Percentiles rank a stretch among this genome's conserved stretches.
Evolutionary conservation across 495 filamentous ascomycete genomes (phyloP).

Genomic region (Hypoxylon intermedium): DNA sequence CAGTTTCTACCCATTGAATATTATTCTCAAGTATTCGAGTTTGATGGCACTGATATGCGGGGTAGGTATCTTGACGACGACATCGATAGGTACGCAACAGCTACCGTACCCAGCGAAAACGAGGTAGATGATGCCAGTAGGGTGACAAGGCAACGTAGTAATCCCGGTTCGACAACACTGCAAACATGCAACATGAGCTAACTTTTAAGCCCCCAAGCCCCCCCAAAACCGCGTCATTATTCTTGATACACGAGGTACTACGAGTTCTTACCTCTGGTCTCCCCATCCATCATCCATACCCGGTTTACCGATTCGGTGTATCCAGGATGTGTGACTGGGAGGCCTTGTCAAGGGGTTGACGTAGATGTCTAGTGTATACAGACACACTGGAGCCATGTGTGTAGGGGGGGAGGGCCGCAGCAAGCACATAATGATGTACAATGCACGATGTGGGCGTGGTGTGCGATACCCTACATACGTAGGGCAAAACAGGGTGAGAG

Average conservation of each 20-base stretch:
- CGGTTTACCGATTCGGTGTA: conserved; percentile 22
- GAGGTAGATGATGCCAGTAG: conserved; percentile 20
- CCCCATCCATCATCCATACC: background rate
- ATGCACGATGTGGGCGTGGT: conserved; percentile 3
- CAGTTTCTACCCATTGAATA: conserved; percentile 6
- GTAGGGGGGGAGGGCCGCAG: background rate
- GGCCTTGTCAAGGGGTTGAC: conserved; percentile 20
- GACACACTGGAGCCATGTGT: background rate
- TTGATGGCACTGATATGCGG: conserved; percentile 14
- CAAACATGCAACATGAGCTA: conserved; percentile 32
- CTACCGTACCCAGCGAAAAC: conserved; percentile 17
- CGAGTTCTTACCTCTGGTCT: background rate
- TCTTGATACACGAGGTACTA: conserved; percentile 31
- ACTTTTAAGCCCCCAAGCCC: conserved; percentile 31
- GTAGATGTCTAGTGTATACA: conserved; percentile 20
- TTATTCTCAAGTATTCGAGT: conserved; percentile 12
- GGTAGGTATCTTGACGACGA: conserved; percentile 13
- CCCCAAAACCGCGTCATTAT: conserved; percentile 13
- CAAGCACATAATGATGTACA: no score
- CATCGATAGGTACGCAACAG: conserved; percentile 17
- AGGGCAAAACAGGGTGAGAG: conserved; percentile 18
- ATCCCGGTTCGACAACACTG: conserved; percentile 21
- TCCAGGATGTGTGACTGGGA: conserved; percentile 26
- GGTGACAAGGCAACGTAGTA: conserved; percentile 36
- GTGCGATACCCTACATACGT: conserved; percentile 28